Conservation (phyloP, 2,329 filamentous ascomycete species). For the Fusarium pininemorale region DNA sequence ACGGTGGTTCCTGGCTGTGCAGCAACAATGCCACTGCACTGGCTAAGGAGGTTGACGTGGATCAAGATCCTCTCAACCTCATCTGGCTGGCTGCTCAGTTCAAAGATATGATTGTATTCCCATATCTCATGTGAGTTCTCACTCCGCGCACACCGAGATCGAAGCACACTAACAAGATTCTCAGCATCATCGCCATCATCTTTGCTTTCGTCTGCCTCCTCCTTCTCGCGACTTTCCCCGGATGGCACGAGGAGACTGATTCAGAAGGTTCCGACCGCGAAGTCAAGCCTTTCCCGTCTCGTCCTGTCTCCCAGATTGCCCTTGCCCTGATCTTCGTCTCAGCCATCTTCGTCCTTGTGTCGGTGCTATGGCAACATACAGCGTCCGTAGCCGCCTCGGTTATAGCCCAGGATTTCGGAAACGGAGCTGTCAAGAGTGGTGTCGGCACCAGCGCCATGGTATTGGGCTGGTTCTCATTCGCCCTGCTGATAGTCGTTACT, state of each 20-base stretch:
- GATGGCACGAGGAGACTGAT: conserved; percentile 94
- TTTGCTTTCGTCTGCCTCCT: conserved; percentile 97
- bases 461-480: conserved; percentile 96
- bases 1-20: conserved; percentile 91
- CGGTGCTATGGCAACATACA: conserved; percentile 89
- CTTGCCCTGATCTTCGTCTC: conserved; percentile 89
- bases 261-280: conserved; percentile 84
- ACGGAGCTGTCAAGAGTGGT: conserved; percentile 85
- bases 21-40: conserved; percentile 96
- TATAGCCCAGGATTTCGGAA: conserved; percentile 91
- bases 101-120: conserved; percentile 98
- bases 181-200: conserved; percentile 94
- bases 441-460: conserved; percentile 97
- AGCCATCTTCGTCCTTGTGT: conserved; percentile 77
- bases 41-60: conserved; percentile 86
- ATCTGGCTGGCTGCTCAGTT: conserved; percentile 98
- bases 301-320: conserved; percentile 90
- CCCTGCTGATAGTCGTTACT: conserved; percentile 91
- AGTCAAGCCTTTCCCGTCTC: conserved; percentile 92
- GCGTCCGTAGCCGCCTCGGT: conserved; percentile 94
- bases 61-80: conserved; percentile 95
- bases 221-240: conserved; percentile 93
- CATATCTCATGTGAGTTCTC: conserved; percentile 85
- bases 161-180: neutral
- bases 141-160: neutral